Evolutionary conservation across 306 rosid species (phyloP).

Genomic region (Begonia masoniana): DNA sequence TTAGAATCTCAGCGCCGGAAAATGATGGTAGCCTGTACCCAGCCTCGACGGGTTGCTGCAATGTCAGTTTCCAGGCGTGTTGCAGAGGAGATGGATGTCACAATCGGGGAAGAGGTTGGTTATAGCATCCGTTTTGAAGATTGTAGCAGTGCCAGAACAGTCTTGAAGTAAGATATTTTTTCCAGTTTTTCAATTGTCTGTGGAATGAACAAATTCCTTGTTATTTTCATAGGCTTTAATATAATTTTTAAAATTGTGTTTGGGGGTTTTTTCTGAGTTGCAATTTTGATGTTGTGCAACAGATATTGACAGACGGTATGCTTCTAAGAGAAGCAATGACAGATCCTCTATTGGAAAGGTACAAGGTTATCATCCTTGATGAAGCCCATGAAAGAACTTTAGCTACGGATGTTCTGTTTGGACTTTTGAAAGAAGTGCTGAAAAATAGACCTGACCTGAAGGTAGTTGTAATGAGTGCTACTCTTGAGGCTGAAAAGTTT

Average conservation of each 20-base stretch:
- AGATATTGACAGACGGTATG: conserved; percentile 98
- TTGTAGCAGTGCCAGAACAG: conserved; percentile 82
- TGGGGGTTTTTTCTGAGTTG: background rate
- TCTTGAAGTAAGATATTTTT: conserved; percentile 55
- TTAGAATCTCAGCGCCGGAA: conserved; percentile 34
- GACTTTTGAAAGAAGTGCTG: conserved; percentile 88
- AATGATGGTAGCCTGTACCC: conserved; percentile 91
- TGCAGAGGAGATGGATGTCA: conserved; percentile 99
- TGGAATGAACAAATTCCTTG: too few relatives aligned
- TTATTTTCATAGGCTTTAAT: too few relatives aligned
- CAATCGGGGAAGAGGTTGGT: conserved; percentile 96
- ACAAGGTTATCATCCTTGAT: conserved; percentile 79
- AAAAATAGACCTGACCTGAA: conserved; percentile 83
- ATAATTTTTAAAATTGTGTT: too few relatives aligned
- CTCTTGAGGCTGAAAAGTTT: conserved; percentile 99
- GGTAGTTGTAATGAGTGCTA: conserved; percentile 98
- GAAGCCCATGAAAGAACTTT: conserved; percentile 96
- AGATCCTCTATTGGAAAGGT: conserved; percentile 85
- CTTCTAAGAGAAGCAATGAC: conserved; percentile 96
- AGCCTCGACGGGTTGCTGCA: conserved; percentile 97
- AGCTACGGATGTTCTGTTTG: conserved; percentile 93
- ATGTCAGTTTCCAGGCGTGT: conserved; percentile 96
- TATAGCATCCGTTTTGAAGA: conserved; percentile 96
- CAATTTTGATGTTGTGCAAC: background rate
- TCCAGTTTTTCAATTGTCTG: too few relatives aligned